Conservation (phyloP, 176 grass and related monocot genomes). For the Elymus sibiricus region DNA sequence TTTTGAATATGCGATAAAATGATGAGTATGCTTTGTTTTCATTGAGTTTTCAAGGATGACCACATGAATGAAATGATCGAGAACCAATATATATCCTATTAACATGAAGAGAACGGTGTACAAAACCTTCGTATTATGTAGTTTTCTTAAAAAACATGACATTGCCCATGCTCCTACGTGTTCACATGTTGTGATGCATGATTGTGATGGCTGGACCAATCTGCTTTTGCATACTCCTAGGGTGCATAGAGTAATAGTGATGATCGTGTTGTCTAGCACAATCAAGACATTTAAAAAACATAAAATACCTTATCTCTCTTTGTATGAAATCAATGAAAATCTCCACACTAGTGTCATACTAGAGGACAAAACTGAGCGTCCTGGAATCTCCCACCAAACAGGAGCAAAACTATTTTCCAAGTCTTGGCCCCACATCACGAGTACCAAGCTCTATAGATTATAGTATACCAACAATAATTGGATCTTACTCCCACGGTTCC, state of each 20-base stretch:
- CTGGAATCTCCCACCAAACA: not conserved
- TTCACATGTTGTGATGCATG: too few relatives aligned
- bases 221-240: not conserved
- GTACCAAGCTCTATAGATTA: not conserved
- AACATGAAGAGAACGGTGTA: too few relatives aligned
- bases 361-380: not conserved
- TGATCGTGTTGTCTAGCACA: not conserved
- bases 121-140: too few relatives aligned
- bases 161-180: too few relatives aligned
- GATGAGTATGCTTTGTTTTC: too few relatives aligned
- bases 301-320: not conserved
- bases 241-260: not conserved
- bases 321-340: not conserved
- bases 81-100: too few relatives aligned
- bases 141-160: too few relatives aligned
- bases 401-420: not conserved
- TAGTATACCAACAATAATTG: too few relatives aligned
- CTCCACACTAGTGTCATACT: not conserved
- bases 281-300: not conserved
- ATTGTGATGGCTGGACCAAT: not conserved
- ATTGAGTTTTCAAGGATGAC: too few relatives aligned
- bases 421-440: too few relatives aligned
- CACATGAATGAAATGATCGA: too few relatives aligned
- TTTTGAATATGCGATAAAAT: too few relatives aligned
- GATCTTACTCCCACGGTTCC: not conserved